Percentiles rank a stretch among this genome's conserved stretches.
Conservation (phyloP, 441 rosid genomes). For the Metrosideros polymorpha region DNA sequence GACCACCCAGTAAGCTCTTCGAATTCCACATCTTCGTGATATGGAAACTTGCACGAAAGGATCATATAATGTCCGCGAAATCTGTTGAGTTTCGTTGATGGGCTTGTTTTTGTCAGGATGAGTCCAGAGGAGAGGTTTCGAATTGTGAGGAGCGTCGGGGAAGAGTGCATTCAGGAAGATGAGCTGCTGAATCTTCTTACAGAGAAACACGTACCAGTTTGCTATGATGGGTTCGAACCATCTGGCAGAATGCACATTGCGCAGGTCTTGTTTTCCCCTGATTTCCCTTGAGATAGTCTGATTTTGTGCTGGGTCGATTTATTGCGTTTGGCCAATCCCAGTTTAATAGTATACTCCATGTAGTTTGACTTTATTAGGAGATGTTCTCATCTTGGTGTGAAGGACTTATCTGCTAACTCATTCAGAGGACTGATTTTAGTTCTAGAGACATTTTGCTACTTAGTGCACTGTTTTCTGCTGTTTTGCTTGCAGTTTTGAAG, state of each 20-base stretch:
- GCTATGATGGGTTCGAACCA: conserved; percentile 90
- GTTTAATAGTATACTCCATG: neutral
- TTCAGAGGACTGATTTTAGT: neutral
- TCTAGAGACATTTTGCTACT: neutral
- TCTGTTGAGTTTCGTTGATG: neutral
- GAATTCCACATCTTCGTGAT: neutral
- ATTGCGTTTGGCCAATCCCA: neutral
- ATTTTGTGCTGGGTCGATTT: neutral
- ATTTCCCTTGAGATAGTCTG: no score
- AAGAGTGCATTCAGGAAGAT: conserved; percentile 70
- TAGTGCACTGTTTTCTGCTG: neutral
- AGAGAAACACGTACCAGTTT: conserved; percentile 62
- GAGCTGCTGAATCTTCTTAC: conserved; percentile 61
- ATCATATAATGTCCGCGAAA: neutral
- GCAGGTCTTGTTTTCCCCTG: conserved; percentile 34
- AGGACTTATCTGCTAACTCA: neutral
- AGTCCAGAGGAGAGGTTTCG: conserved; percentile 47
- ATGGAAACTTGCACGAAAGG: neutral
- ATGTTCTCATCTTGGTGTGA: neutral
- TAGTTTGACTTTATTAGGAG: neutral
- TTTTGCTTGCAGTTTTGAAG: neutral
- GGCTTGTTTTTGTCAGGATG: conserved; percentile 20
- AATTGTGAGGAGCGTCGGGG: conserved; percentile 61
- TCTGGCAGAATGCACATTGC: conserved; percentile 92
- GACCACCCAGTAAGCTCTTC: conserved; percentile 13